Evolutionary conservation across 345 rosid species (phyloP), one percentile per base, ranked within the genome.

Genomic region (Brassica juncea): DNA sequence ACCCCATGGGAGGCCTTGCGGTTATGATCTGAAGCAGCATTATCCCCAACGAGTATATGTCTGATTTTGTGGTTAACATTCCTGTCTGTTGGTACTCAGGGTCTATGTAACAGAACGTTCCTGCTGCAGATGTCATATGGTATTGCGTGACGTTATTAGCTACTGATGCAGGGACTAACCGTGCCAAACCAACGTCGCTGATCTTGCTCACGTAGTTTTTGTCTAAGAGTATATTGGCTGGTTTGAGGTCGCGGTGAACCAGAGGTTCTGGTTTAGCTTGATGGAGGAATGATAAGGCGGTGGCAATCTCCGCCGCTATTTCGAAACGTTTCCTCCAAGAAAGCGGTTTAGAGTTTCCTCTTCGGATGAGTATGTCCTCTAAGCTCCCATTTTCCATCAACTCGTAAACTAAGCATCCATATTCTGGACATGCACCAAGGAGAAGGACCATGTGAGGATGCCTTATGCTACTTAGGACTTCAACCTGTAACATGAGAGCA

Each of bases 71-170:
- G 31, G 97, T 89, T 42, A 93, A 81, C 87, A 37, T 88, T 25
- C 98, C 98, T 6, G 98, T 84, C 69, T 91, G 98, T 67, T 93
- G 98, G 75, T 93, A 93, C 52, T 91, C 98, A 0, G 98, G 98
- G 81, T 93, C 97, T 57, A 91, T 91, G 83, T 93, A 93, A 82
- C 93, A 91, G 65, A 91, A 90, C 2, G 98, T 91, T 39, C 98
- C 98, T 4, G 97, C 97, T 52, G 98, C 98, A 8, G 93, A 84
- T 71, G 97, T 93, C 91, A 93, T 81, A 77, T 89, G 87, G 82
- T 84, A 91, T 30, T 90, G 94, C 10, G 98, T 93, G 66, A 93
- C 94, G 52, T 67, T 87, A 69, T 93, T 79, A 3, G 91, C 97
- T 25, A 93, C 85, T 1, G 97, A 83, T 55, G 88, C 90, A 1